Evolutionary conservation across 768 basidiomycete species (phyloP).

Genomic region (Tulasnella calospora): DNA sequence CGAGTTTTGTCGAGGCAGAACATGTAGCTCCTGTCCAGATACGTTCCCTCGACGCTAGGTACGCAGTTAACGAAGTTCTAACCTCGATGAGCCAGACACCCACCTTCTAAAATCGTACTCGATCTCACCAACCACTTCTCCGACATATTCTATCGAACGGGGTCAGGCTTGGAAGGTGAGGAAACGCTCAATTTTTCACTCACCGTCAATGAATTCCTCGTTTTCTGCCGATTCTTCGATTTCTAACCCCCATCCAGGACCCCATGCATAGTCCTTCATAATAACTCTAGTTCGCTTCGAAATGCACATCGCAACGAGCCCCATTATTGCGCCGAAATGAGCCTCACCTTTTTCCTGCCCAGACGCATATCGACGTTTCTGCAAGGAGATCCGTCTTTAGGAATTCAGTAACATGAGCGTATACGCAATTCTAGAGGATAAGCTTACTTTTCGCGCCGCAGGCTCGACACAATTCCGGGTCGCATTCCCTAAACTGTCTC

Average conservation of each 20-base stretch:
- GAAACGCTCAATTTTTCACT: neutral
- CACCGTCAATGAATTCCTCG: conserved; percentile 51
- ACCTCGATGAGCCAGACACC: neutral
- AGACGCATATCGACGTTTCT: neutral
- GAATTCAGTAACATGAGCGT: neutral
- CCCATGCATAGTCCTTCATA: conserved; percentile 40
- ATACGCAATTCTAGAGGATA: neutral
- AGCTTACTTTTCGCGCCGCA: conserved; percentile 38
- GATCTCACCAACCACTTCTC: conserved; percentile 51
- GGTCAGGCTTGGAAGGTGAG: neutral
- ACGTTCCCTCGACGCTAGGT: conserved; percentile 27
- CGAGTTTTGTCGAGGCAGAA: conserved; percentile 49
- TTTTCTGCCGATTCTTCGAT: conserved; percentile 42
- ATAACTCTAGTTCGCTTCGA: conserved; percentile 42
- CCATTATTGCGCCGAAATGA: neutral
- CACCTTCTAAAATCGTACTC: neutral
- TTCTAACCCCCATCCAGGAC: conserved; percentile 51
- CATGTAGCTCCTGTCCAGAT: conserved; percentile 56
- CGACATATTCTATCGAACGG: conserved; percentile 53
- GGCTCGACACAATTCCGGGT: conserved; percentile 55
- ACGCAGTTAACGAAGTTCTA: neutral
- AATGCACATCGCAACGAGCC: neutral
- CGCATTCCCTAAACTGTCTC: conserved; percentile 54
- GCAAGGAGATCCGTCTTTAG: conserved; percentile 7
- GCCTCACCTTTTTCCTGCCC: neutral